These are phyloP conservation scores for Schoenoplectus tabernaemontani DNA, from an alignment of 202 grass and related monocot species.

Conservation along the genomic window DNA sequence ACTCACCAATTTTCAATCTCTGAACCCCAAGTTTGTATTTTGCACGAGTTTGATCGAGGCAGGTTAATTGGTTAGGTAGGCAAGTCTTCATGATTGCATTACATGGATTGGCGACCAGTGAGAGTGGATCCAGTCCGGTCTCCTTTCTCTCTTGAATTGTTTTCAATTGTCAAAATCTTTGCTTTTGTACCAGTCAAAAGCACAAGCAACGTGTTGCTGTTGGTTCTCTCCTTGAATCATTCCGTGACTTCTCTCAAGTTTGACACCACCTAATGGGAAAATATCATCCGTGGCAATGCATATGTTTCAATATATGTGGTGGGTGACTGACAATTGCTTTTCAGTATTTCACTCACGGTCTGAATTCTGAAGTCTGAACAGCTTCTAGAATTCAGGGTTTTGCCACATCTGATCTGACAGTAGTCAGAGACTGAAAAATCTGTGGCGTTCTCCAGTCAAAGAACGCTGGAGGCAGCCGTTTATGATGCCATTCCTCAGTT, in stretches of 20 bases:
- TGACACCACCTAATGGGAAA: too few relatives aligned
- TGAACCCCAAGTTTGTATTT: not conserved
- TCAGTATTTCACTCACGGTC: too few relatives aligned
- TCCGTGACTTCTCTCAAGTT: not conserved
- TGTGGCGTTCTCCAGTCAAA: not conserved
- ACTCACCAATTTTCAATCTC: not conserved
- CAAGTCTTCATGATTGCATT: not conserved
- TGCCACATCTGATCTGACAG: not conserved
- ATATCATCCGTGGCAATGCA: not conserved
- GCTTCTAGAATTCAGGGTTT: not conserved
- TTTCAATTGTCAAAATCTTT: not conserved
- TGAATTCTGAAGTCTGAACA: too few relatives aligned
- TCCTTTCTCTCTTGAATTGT: not conserved
- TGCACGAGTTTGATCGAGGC: not conserved
- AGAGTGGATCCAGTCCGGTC: not conserved
- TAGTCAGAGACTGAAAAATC: not conserved
- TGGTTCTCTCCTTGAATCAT: conserved; percentile 13
- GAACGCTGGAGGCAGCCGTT: not conserved
- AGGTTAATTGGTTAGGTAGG: not conserved
- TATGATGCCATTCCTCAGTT: not conserved
- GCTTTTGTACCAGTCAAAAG: not conserved
- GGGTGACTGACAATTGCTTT: not conserved
- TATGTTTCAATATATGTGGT: not conserved
- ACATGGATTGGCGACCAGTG: not conserved
- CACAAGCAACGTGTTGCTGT: not conserved